Conservation (phyloP, 2,329 filamentous ascomycete species). For the Stagonosporopsis rhizophila region DNA sequence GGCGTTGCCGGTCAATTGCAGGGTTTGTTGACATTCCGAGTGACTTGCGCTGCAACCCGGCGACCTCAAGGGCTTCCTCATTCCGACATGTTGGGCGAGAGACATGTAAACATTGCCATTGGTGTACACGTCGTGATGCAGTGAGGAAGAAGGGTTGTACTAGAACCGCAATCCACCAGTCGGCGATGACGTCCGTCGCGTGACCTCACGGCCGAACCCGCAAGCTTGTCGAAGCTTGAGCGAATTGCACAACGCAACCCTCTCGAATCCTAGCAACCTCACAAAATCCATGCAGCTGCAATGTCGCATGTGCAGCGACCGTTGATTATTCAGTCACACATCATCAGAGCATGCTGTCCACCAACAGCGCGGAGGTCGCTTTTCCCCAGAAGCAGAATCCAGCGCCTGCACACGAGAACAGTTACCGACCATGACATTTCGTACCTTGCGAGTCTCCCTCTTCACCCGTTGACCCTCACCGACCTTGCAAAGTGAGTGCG, state of each 20-base stretch:
- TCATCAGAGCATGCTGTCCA: slow-evolving; percentile 45
- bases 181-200: slow-evolving; percentile 1
- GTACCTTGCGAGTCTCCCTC: slow-evolving; percentile 75
- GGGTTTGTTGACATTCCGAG: too few species aligned
- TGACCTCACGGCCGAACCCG: slow-evolving; percentile 7
- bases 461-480: slow-evolving; percentile 82
- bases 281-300: neutral
- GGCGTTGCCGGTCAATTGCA: too few species aligned
- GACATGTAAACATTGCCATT: neutral
- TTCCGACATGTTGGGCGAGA: too few species aligned
- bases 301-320: slow-evolving; percentile 46
- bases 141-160: neutral
- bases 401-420: slow-evolving; percentile 48
- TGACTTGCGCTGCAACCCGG: too few species aligned
- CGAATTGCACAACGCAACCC: neutral
- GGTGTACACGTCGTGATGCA: neutral
- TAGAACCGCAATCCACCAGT: neutral
- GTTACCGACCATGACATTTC: slow-evolving; percentile 77
- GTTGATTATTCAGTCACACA: slow-evolving; percentile 47
- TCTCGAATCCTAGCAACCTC: neutral
- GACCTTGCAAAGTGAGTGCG: slow-evolving; percentile 81
- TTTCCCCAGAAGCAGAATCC: slow-evolving; percentile 26
- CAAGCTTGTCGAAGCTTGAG: slow-evolving; percentile 18
- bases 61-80: too few species aligned
- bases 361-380: slow-evolving; percentile 26